Evolutionary conservation across 2,329 filamentous ascomycete species (phyloP).

Genomic region (Neocatenulostroma microsporum): DNA sequence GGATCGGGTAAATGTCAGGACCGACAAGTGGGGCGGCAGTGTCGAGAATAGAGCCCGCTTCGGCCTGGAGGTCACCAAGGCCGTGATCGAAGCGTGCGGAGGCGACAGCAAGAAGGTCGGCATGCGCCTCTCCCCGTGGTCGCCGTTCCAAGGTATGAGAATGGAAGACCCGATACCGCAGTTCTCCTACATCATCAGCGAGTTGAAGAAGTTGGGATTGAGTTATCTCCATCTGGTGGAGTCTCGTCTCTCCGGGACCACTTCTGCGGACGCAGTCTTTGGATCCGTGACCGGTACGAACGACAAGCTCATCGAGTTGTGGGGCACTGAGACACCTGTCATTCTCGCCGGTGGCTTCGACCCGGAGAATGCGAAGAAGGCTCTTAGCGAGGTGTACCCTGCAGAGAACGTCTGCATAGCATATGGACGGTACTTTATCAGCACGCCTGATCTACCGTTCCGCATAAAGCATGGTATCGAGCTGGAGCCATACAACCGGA

Average conservation of each 20-base stretch:
- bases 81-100: constrained; percentile 41
- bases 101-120: constrained; percentile 42
- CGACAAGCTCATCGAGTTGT: constrained; percentile 18
- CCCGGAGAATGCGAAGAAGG: constrained; percentile 30
- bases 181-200: constrained; percentile 49
- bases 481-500: constrained; percentile 39
- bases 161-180: constrained; percentile 53
- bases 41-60: constrained; percentile 46
- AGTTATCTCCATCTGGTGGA: constrained; percentile 50
- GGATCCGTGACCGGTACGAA: constrained; percentile 16
- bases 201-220: constrained; percentile 44
- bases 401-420: constrained; percentile 39
- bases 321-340: constrained; percentile 23
- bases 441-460: constrained; percentile 43
- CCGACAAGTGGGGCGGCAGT: constrained; percentile 38
- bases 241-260: constrained; percentile 39
- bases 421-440: constrained; percentile 45
- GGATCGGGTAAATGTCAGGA: constrained; percentile 45
- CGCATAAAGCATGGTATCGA: constrained; percentile 37
- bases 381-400: constrained; percentile 35
- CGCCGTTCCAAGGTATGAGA: constrained; percentile 53
- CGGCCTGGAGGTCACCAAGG: constrained; percentile 44
- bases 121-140: constrained; percentile 54
- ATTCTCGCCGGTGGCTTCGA: constrained; percentile 38
- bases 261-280: constrained; percentile 31